Conservation (phyloP, 2,329 filamentous ascomycete species). For the Aspergillus sp. region DNA sequence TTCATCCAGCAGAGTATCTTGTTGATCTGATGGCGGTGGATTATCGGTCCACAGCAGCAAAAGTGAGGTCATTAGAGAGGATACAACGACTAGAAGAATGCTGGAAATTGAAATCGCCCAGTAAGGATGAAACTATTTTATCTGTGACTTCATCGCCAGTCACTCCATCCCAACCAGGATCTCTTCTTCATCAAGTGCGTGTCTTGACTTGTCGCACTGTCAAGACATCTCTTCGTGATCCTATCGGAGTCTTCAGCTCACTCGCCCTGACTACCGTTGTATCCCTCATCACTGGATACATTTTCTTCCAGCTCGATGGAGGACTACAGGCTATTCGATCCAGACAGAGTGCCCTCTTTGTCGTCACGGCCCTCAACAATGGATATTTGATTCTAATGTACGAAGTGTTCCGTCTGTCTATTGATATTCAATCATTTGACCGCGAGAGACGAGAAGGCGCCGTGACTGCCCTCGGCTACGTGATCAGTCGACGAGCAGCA, state of each 20-base stretch:
- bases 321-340: slow-evolving; percentile 70
- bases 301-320: slow-evolving; percentile 62
- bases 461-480: slow-evolving; percentile 63
- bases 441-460: slow-evolving; percentile 70
- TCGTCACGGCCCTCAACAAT: slow-evolving; percentile 60
- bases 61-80: background rate
- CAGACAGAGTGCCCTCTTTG: slow-evolving; percentile 68
- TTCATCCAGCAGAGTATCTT: slow-evolving; percentile 72
- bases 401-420: slow-evolving; percentile 68
- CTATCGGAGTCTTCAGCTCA: slow-evolving; percentile 68
- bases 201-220: slow-evolving; percentile 67
- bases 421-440: slow-evolving; percentile 72
- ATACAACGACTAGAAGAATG: no score
- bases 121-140: no score
- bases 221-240: slow-evolving; percentile 69
- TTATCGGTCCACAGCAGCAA: slow-evolving; percentile 57
- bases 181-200: slow-evolving; percentile 49
- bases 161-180: no score
- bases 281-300: slow-evolving; percentile 67
- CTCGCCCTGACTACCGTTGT: slow-evolving; percentile 66
- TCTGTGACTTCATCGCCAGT: no score
- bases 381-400: slow-evolving; percentile 73
- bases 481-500: slow-evolving; percentile 65
- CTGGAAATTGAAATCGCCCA: no score
- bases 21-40: slow-evolving; percentile 73